These are phyloP conservation scores for Xylaria sp. DNA, from an alignment of 2,329 filamentous ascomycete species.

Conservation along the genomic window DNA sequence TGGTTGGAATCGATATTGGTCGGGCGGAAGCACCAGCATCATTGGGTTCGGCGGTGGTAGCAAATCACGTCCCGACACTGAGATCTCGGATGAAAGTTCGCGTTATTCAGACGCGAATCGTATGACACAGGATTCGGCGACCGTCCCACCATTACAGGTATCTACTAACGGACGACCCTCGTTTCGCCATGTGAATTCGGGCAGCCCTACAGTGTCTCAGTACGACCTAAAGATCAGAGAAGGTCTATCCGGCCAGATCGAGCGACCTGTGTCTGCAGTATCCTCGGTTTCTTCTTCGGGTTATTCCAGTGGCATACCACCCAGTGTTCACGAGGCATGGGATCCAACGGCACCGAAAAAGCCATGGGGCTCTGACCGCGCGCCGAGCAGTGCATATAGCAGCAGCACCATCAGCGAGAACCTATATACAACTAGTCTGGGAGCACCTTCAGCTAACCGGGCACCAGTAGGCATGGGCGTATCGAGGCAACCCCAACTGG, in stretches of 20 bases:
- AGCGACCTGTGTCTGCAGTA: slow-evolving; percentile 63
- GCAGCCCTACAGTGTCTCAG: slow-evolving; percentile 74
- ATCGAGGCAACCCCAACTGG: slow-evolving; percentile 62
- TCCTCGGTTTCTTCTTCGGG: slow-evolving; percentile 63
- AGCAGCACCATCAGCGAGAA: slow-evolving; percentile 48
- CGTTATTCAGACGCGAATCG: slow-evolving; percentile 63
- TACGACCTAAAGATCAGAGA: slow-evolving; percentile 64
- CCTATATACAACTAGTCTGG: slow-evolving; percentile 56
- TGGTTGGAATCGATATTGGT: slow-evolving; percentile 82
- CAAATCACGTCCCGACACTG: slow-evolving; percentile 58
- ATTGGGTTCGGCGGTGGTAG: slow-evolving; percentile 62
- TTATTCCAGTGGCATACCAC: slow-evolving; percentile 73
- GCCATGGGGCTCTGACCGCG: slow-evolving; percentile 62
- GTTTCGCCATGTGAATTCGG: slow-evolving; percentile 73
- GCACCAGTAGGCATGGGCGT: slow-evolving; percentile 49
- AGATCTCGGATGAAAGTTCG: slow-evolving; percentile 66
- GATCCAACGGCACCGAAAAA: slow-evolving; percentile 57
- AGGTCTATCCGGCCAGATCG: slow-evolving; percentile 69
- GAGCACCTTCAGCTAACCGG: slow-evolving; percentile 45
- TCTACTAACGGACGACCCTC: slow-evolving; percentile 64
- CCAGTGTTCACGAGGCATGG: slow-evolving; percentile 69
- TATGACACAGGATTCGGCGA: slow-evolving; percentile 72
- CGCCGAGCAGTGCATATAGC: slow-evolving; percentile 63
- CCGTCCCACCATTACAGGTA: slow-evolving; percentile 74
- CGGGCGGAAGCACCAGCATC: slow-evolving; percentile 75